These are phyloP conservation scores for Colletotrichum eleusines DNA, from an alignment of 2,329 filamentous ascomycete genomes.

Conservation along the genomic window DNA sequence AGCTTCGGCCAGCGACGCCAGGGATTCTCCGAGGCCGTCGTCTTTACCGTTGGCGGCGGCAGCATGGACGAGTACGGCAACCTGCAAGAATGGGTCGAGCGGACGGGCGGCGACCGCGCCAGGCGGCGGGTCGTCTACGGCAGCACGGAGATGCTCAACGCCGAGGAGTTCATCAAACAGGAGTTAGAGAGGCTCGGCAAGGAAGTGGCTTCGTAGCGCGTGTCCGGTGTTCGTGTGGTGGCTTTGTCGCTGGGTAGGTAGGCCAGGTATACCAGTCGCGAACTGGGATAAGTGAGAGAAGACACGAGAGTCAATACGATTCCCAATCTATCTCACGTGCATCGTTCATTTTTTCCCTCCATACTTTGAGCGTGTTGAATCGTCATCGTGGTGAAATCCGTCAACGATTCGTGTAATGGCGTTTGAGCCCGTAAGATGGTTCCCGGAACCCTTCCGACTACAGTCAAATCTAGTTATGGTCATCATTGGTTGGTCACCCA, in stretches of 20 bases:
- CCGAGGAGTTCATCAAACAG: conserved; percentile 73
- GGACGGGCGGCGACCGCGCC: conserved; percentile 75
- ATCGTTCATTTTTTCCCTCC: neutral
- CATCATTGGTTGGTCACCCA: neutral
- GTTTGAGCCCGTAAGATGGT: neutral
- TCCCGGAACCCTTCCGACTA: neutral
- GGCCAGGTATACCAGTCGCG: neutral
- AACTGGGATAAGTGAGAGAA: neutral
- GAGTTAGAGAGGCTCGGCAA: conserved; percentile 73
- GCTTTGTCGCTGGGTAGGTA: neutral
- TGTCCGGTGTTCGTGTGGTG: neutral
- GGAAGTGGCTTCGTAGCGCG: conserved; percentile 59
- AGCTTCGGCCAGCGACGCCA: conserved; percentile 93
- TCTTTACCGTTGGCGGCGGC: conserved; percentile 95
- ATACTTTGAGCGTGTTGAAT: neutral
- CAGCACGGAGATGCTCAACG: conserved; percentile 85
- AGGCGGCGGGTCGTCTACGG: conserved; percentile 92
- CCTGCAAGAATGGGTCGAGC: conserved; percentile 92
- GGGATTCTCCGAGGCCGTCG: conserved; percentile 89
- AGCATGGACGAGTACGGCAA: conserved; percentile 99
- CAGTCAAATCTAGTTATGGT: neutral
- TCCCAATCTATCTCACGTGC: conserved; percentile 11
- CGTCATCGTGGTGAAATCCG: too few species aligned
- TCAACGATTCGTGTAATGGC: neutral
- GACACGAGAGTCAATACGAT: conserved; percentile 24